Base-by-base conservation (phyloP, 345 rosid genomes). In the Bretschneidera sinensis region DNA sequence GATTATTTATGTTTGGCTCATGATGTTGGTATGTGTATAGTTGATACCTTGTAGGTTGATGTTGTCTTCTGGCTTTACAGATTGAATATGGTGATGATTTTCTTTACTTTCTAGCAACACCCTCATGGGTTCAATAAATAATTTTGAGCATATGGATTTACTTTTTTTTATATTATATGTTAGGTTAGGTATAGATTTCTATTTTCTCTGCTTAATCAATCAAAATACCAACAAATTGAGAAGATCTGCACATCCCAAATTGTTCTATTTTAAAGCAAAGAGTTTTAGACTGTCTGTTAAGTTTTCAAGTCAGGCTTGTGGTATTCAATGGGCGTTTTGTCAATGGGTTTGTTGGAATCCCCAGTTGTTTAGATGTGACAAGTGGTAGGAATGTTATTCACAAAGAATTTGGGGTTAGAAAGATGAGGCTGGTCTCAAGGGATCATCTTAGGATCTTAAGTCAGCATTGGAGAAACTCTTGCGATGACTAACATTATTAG, bases 11-110 rank as follows among this genome's bases (percentile, higher is more conserved):
- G 17, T 22, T 24, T 48, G 74, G 69, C 48, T 31, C 34, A 9
- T 54, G 64, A 48, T 51, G 63, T 39, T 68, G 70, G 64, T 76
- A 72, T 73, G 74, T 78, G 76, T 83, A 76, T 81, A 81, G 80
- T 48, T 66, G 59, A 47, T 69, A 49, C 64, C 54, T 28, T 15
- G 57, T 63, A 39, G 39, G 20, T 49, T 60, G 55, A n/a, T 61
- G 63, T 63, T 5, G 60, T 57, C 22, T 60, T 65, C 39, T 58
- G 45, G 64, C 17, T 64, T 66, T n/a, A n/a, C n/a, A n/a, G n/a
- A 58, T 71, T 78, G 75, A n/a, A 65, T 69, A 51, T 58, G 77
- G 70, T 59, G 66, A 66, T 64, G 65, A 63, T 63, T 62, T 71
- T 61, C 43, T 31, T 4, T 31, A 31, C 59, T 56, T 47, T 20